These are phyloP conservation scores for Wickerhamiella australiensis DNA, from an alignment of 805 yeast species.

Conservation along the genomic window DNA sequence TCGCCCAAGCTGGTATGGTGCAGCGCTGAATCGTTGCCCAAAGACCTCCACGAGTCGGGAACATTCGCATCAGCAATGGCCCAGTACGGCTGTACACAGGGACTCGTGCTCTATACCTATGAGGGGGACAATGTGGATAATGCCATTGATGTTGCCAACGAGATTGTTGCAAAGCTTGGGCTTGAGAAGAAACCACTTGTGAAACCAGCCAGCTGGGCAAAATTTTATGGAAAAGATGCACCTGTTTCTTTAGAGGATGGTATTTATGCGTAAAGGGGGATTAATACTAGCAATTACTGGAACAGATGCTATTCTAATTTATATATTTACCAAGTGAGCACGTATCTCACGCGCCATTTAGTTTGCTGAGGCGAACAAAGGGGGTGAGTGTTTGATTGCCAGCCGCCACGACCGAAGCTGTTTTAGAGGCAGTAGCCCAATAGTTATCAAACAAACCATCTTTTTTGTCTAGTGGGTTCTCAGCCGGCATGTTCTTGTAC, in stretches of 20 bases:
- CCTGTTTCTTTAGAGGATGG: conserved; percentile 69
- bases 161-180: conserved; percentile 27
- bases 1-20: conserved; percentile 2
- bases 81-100: conserved; percentile 10
- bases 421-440: too few species aligned
- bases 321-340: too few species aligned
- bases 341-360: too few species aligned
- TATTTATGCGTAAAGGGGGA: conserved; percentile 39
- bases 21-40: background rate
- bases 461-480: too few species aligned
- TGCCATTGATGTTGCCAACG: conserved; percentile 42
- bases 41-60: conserved; percentile 8
- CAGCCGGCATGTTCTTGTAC: too few species aligned
- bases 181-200: conserved; percentile 16
- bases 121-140: conserved; percentile 84
- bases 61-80: background rate
- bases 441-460: too few species aligned
- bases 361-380: too few species aligned
- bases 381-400: too few species aligned
- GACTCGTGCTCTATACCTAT: conserved; percentile 48
- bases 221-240: conserved; percentile 66
- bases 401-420: too few species aligned
- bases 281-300: background rate
- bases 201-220: conserved; percentile 67
- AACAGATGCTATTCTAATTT: too few species aligned